phyloP scores from a whole-genome alignment of 192 early-diverging fungal species.

The Coemansia asiatica region DNA sequence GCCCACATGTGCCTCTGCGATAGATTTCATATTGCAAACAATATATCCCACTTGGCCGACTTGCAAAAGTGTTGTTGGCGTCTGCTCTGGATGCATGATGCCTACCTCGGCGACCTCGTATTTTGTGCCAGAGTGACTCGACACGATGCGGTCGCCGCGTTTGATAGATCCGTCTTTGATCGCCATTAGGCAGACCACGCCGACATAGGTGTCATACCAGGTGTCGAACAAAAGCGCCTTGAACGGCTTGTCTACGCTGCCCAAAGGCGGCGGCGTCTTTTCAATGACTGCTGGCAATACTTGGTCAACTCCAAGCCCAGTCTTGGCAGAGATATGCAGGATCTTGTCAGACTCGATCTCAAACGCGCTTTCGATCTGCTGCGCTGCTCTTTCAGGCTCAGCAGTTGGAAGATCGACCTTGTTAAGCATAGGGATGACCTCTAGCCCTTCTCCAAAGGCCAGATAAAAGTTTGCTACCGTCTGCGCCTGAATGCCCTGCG shows the following conservation, averaged over 20 bases:
- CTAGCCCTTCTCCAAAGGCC: conserved; percentile 84
- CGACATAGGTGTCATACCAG: conserved; percentile 97
- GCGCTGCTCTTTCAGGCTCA: conserved; percentile 71
- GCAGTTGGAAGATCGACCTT: conserved; percentile 93
- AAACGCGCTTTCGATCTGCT: conserved; percentile 85
- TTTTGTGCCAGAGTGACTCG: conserved; percentile 68
- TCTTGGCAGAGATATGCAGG: conserved; percentile 83
- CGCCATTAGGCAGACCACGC: conserved; percentile 93
- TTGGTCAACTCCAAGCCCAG: conserved; percentile 68
- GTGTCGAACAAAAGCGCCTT: conserved; percentile 93
- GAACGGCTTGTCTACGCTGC: conserved; percentile 66
- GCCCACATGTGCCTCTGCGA: conserved; percentile 90
- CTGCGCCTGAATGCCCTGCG: conserved; percentile 96
- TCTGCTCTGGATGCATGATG: conserved; percentile 92
- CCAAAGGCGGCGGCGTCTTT: conserved; percentile 71
- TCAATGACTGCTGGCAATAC: conserved; percentile 82
- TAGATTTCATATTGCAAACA: conserved; percentile 88
- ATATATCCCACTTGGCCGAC: conserved; percentile 90
- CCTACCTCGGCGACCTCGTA: conserved; percentile 92
- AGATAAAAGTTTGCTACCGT: conserved; percentile 97
- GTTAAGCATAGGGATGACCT: conserved; percentile 88
- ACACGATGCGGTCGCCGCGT: conserved; percentile 78
- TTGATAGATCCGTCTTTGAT: conserved; percentile 79
- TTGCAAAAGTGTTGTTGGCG: conserved; percentile 54
- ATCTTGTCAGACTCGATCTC: conserved; percentile 71